Evolutionary conservation across 1,284 basidiomycete genomes (phyloP).

Genomic region (Irpex rosettiformis): DNA sequence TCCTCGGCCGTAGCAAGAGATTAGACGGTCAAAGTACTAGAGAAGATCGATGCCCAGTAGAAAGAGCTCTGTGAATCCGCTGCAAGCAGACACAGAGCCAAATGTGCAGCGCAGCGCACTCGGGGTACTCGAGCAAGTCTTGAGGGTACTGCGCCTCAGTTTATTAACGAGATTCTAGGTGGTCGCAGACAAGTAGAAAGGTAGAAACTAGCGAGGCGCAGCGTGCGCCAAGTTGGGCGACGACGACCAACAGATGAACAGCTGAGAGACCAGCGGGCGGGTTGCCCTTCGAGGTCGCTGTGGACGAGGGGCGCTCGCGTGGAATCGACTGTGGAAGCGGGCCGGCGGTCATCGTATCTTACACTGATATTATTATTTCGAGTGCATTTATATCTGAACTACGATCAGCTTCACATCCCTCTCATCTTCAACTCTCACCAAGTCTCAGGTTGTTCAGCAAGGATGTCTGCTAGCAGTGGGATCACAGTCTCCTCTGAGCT

Average conservation of each 20-base stretch:
- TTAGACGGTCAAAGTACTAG: neutral
- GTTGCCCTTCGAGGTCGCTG: neutral
- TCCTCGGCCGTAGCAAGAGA: neutral
- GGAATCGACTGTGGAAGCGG: too few relatives aligned
- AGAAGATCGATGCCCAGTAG: neutral
- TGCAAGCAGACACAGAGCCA: neutral
- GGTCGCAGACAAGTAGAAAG: neutral
- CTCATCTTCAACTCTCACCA: too few relatives aligned
- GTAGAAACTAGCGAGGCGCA: neutral
- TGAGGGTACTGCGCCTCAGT: neutral
- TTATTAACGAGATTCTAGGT: neutral
- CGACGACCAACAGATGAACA: neutral
- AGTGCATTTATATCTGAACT: too few relatives aligned
- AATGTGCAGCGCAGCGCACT: neutral
- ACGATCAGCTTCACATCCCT: neutral
- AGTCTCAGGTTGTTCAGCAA: too few relatives aligned
- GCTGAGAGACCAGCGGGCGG: neutral
- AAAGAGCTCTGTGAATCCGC: neutral
- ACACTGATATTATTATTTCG: too few relatives aligned
- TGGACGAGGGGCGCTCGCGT: neutral
- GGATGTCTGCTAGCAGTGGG: constrained; percentile 70
- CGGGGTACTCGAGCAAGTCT: neutral
- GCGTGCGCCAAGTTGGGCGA: neutral
- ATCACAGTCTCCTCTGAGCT: constrained; percentile 56
- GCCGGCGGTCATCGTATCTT: too few relatives aligned